Conservation (phyloP, 31 red algal genomes). For the Asparagopsis taxiformis region DNA sequence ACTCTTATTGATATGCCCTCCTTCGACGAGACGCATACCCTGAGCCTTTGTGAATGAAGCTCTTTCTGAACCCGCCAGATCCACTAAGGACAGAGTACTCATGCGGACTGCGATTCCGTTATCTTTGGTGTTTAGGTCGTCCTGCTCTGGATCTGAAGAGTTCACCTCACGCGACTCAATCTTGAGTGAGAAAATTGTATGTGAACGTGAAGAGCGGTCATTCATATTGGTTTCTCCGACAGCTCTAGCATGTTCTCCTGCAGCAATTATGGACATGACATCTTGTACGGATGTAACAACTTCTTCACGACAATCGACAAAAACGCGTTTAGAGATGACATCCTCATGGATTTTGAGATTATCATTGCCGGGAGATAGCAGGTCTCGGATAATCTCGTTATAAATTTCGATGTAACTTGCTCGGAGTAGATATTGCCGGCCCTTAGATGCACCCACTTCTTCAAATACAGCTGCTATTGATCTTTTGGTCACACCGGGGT, state of each 20-base stretch:
- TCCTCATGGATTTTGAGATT: constrained; percentile 97
- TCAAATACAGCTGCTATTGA: constrained; percentile 70
- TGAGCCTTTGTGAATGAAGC: constrained; percentile 88
- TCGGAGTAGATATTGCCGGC: constrained; percentile 82
- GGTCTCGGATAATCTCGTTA: constrained; percentile 93
- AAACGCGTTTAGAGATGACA: constrained; percentile 72
- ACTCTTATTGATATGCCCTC: constrained; percentile 96
- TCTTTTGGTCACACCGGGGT: constrained; percentile 82
- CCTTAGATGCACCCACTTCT: constrained; percentile 9
- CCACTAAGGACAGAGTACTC: constrained; percentile 87
- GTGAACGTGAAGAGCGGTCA: constrained; percentile 92
- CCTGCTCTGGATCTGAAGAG: constrained; percentile 28
- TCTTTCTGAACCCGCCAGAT: constrained; percentile 93
- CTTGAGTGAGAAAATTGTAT: constrained; percentile 91
- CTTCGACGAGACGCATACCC: constrained; percentile 91
- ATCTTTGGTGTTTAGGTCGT: constrained; percentile 21
- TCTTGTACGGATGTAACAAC: constrained; percentile 55
- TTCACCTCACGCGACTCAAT: constrained; percentile 82
- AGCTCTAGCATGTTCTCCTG: constrained; percentile 73
- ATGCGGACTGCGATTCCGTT: constrained; percentile 78
- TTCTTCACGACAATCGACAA: constrained; percentile 88
- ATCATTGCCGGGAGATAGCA: constrained; percentile 70
- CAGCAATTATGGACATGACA: constrained; percentile 70
- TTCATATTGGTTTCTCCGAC: constrained; percentile 97
- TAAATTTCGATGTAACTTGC: constrained; percentile 96